A percentile compares a stretch with the other conserved stretches of the same genome.
phyloP scores from a whole-genome alignment of 805 yeast genomes.

The Cyberlindnera subsufficiens region DNA sequence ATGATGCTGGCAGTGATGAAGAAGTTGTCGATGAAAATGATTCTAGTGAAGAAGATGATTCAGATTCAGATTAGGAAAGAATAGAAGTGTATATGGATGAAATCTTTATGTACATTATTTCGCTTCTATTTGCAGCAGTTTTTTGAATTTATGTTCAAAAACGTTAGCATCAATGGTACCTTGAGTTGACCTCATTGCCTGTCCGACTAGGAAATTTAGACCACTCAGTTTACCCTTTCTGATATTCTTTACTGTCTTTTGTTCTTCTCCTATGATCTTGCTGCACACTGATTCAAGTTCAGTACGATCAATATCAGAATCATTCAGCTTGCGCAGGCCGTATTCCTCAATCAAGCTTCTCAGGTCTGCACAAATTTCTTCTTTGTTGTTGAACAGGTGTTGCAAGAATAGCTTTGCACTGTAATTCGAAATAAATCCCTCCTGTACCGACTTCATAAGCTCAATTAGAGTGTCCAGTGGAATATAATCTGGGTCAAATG shows the following conservation, averaged over 20 bases:
- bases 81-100: neutral
- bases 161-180: constrained; percentile 43
- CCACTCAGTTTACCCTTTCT: constrained; percentile 46
- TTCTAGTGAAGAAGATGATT: constrained; percentile 23
- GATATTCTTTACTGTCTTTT: constrained; percentile 52
- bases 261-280: constrained; percentile 34
- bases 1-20: constrained; percentile 15
- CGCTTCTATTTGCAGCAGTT: constrained; percentile 6
- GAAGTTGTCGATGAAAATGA: constrained; percentile 23
- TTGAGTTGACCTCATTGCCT: constrained; percentile 73
- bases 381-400: constrained; percentile 50
- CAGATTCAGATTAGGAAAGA: constrained; percentile 16
- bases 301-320: constrained; percentile 29
- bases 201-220: constrained; percentile 75
- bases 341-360: constrained; percentile 45
- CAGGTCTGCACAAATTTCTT: constrained; percentile 31
- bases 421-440: constrained; percentile 46
- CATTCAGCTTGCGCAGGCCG: constrained; percentile 37
- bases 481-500: constrained; percentile 27
- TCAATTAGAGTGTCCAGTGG: constrained; percentile 45
- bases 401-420: constrained; percentile 62
- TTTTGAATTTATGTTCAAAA: constrained; percentile 30
- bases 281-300: constrained; percentile 26
- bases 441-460: constrained; percentile 44
- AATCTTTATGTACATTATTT: constrained; percentile 1